These are phyloP conservation scores for Ceriops decandra DNA, from an alignment of 345 rosid species.

Conservation along the genomic window DNA sequence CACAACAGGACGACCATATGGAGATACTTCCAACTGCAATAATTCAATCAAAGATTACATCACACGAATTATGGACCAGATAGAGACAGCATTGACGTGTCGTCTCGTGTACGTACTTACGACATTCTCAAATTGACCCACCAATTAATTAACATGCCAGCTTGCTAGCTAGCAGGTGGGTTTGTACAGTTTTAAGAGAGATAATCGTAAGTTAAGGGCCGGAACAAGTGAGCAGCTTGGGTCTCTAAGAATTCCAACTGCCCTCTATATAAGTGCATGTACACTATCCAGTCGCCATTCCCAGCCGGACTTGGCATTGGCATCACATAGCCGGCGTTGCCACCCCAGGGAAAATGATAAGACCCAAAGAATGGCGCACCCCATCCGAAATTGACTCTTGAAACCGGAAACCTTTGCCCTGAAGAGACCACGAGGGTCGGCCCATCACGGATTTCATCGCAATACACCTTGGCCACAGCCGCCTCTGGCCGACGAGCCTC, in stretches of 20 bases:
- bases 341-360: conserved; percentile 59
- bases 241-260: conserved; percentile 36
- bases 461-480: conserved; percentile 48
- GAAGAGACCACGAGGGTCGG: conserved; percentile 77
- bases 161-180: background rate
- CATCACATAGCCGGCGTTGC: conserved; percentile 56
- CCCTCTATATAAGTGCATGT: conserved; percentile 33
- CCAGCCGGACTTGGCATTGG: conserved; percentile 52
- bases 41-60: too few relatives aligned
- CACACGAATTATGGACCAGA: too few relatives aligned
- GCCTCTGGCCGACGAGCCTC: conserved; percentile 58
- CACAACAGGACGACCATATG: too few relatives aligned
- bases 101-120: too few relatives aligned
- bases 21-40: too few relatives aligned
- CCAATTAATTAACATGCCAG: too few relatives aligned
- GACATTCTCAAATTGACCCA: too few relatives aligned
- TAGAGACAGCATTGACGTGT: too few relatives aligned
- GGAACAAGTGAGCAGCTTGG: conserved; percentile 30
- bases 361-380: conserved; percentile 51
- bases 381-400: conserved; percentile 55
- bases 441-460: conserved; percentile 33
- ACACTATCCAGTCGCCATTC: conserved; percentile 63
- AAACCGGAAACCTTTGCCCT: conserved; percentile 55
- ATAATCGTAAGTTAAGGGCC: conserved; percentile 32
- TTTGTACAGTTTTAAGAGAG: conserved; percentile 3